Conservation (phyloP, 2,329 filamentous ascomycete genomes). For the Ophiostoma quercus region DNA sequence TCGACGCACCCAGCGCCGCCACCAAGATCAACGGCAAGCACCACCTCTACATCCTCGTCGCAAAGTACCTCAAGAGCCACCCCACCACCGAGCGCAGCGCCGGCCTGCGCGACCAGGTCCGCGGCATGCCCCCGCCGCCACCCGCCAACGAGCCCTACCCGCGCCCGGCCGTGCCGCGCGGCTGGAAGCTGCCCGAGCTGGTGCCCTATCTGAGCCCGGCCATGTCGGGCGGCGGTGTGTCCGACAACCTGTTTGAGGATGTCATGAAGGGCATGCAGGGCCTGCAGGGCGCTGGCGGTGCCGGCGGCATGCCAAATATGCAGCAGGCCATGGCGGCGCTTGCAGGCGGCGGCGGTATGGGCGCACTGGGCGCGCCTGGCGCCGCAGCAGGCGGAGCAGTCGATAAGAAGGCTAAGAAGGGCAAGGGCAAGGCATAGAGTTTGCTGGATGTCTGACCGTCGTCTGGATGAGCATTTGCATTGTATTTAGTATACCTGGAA, state of each 20-base stretch:
- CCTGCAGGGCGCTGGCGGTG: slow-evolving; percentile 28
- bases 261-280: slow-evolving; percentile 90
- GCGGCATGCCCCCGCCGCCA: slow-evolving; percentile 62
- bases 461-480: not conserved
- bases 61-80: slow-evolving; percentile 67
- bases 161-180: slow-evolving; percentile 68
- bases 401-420: slow-evolving; percentile 30
- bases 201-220: slow-evolving; percentile 84
- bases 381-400: not conserved
- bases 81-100: slow-evolving; percentile 66
- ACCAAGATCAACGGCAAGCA: slow-evolving; percentile 64
- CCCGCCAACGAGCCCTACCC: slow-evolving; percentile 63
- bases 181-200: slow-evolving; percentile 84
- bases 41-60: slow-evolving; percentile 78
- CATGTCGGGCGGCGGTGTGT: slow-evolving; percentile 86
- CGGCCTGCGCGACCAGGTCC: slow-evolving; percentile 66
- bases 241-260: slow-evolving; percentile 89
- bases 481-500: not conserved
- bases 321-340: slow-evolving; percentile 22
- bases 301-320: slow-evolving; percentile 28
- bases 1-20: slow-evolving; percentile 40
- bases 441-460: not conserved
- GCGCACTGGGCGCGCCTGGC: slow-evolving; percentile 4
- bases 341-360: slow-evolving; percentile 26
- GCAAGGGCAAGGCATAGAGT: slow-evolving; percentile 29